Base-by-base conservation (phyloP, 2,329 filamentous ascomycete genomes). In the Colletotrichum lentis region DNA sequence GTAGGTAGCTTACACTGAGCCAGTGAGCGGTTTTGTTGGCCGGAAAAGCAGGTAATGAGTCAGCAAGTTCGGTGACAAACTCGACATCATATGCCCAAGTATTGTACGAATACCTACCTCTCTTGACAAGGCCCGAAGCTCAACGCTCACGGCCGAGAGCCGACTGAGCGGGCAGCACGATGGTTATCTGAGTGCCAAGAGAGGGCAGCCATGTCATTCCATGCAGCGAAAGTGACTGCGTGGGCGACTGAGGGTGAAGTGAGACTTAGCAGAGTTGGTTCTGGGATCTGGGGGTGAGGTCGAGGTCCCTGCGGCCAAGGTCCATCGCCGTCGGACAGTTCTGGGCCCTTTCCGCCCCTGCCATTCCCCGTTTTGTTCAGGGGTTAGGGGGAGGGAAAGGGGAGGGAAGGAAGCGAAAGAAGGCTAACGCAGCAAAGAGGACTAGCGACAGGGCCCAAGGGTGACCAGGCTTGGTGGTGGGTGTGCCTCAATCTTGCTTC, bases 341-440 rank as follows among this genome's bases (percentile, higher is more conserved):
- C 61, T 68, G 60, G 64, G 65, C 61, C 54, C 64, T 64, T 65
- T 65, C 65, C 55, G 43, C 56, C 53, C 31, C 54, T 60, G 66
- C 66, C 56, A 69, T 57, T 60, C 66, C 66, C 62, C 66, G 50
- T 61, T 69, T 52, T 52, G 44, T 24, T 53, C 62, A 66, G 66
- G 66, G 66, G 62, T 61, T 61, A 37, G 37, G 44, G 53, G 27
- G 27, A 31, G 27, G 27, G 27, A 31, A 31, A 7, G 31, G 31
- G 31, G 31, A 31, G 31, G 31, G 31, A 35, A 35, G 39, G 53
- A 55, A 50, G 16, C 20, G 20, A 64, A 56, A 41, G 22, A 41
- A 55, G 49, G 56, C 66, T 53, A 69, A 60, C 14, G 62, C 53
- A 27, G 56, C 61, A 59, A 56, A 66, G 66, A 56, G 62, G 49